Base-by-base conservation (phyloP, 2,329 filamentous ascomycete genomes). In the Pyrenochaeta sp. region DNA sequence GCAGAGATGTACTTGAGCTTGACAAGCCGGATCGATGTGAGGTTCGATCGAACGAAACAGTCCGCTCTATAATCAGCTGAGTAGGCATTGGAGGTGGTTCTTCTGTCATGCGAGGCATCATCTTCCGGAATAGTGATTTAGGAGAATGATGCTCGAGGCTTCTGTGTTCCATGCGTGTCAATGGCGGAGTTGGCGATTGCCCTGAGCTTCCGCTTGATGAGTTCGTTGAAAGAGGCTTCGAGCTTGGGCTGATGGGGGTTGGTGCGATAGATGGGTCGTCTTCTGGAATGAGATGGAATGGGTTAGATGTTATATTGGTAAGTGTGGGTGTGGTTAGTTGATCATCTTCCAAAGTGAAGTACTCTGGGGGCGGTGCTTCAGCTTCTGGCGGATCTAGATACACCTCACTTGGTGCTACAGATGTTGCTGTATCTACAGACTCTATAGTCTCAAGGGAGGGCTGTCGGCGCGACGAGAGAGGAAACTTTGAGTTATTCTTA, bases 371-470 rank as follows among this genome's bases (percentile, higher is more conserved):
- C 12, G 56, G 54, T 5, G 60, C 51, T 35, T 59, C 53, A 12
- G 50, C 54, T 23, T 63, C 58, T n/a, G 56, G 54, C n/a, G 53
- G 52, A 30, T 69, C 60, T 11, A 46, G 46, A 15, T 55, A 54
- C 21, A 64, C 56, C 27, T 56, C 47, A 40, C 59, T 58, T 40
- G 46, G 44, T 17, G 54, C 37, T 15, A 54, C 50, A 14, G 60
- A 63, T 14, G 54, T 46, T 6, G 58, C 63, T 9, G 65, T 72
- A 12, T 58, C 64, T 31, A 73, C 69, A 2, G 67, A 72, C 14
- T 63, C 61, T 44, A 73, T 73, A 4, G 71, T 73, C 44, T 73
- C 71, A 20, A 72, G 48, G 1, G 71, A 73, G 7, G 67, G 70
- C 47, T 65, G 66, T 45, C 56, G 58, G 4, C 61, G 52, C 17